phyloP scores from a whole-genome alignment of 139 green algal species.

The Gonium pectorale region DNA sequence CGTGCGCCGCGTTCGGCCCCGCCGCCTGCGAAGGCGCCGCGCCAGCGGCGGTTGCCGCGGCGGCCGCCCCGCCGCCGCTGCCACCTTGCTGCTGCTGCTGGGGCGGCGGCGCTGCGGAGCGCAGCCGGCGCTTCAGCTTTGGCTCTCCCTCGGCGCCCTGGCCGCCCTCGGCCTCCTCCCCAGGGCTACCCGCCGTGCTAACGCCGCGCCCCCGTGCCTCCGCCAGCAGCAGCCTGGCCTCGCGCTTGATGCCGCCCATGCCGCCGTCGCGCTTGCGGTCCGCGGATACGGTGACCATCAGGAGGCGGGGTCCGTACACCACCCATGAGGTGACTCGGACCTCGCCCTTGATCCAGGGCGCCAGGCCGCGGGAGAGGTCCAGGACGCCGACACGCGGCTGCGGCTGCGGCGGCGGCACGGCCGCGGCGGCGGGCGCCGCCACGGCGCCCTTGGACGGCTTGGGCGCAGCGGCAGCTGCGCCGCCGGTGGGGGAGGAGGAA shows the following conservation, averaged over 20 bases:
- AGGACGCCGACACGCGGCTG: neutral
- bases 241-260: slow-evolving; percentile 34
- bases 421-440: neutral
- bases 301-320: slow-evolving; percentile 11
- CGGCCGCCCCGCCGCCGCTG: neutral
- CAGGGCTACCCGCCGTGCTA: neutral
- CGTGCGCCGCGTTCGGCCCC: too few species aligned
- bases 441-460: too few species aligned
- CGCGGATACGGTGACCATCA: slow-evolving; percentile 26
- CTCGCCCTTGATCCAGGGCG: slow-evolving; percentile 14
- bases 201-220: neutral
- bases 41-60: too few species aligned
- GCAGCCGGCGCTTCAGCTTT: slow-evolving; percentile 24
- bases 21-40: too few species aligned
- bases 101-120: slow-evolving; percentile 22
- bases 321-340: slow-evolving; percentile 18
- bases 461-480: too few species aligned
- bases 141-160: neutral
- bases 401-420: neutral
- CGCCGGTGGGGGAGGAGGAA: too few species aligned
- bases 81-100: neutral
- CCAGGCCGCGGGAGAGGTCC: slow-evolving; percentile 14
- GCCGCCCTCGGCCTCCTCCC: neutral
- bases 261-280: slow-evolving; percentile 44
- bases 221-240: slow-evolving; percentile 37